phyloP scores from a whole-genome alignment of 2,329 filamentous ascomycete genomes.

The Chaetomium sp. region DNA sequence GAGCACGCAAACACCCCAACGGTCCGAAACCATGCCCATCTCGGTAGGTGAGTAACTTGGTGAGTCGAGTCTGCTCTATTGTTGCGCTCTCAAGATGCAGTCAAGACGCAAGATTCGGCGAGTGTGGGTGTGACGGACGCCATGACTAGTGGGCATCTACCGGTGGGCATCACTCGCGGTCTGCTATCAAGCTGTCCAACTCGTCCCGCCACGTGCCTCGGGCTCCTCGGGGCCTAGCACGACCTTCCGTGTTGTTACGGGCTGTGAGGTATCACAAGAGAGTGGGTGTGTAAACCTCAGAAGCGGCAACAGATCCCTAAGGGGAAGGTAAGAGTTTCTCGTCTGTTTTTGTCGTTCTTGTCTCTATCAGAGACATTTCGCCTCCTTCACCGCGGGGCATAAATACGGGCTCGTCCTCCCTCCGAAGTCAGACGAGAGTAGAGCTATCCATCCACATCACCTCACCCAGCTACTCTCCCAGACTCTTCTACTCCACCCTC shows the following conservation, averaged over 20 bases:
- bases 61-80: no score
- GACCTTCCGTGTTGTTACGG: constrained; percentile 15
- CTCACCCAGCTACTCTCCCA: no score
- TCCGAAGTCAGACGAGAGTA: no score
- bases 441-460: not conserved
- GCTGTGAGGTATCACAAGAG: not conserved
- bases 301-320: constrained; percentile 5
- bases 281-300: not conserved
- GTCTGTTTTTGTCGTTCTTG: no score
- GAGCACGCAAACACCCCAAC: constrained; percentile 12
- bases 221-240: not conserved
- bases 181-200: not conserved
- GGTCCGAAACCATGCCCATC: constrained; percentile 9
- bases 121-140: not conserved
- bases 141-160: no score
- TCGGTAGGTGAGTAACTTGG: constrained; percentile 12
- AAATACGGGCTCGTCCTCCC: constrained; percentile 13
- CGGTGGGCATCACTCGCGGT: no score
- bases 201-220: not conserved
- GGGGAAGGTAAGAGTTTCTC: constrained; percentile 15
- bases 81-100: not conserved
- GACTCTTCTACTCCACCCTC: not conserved
- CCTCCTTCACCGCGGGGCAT: constrained; percentile 1
- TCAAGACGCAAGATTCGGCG: not conserved
- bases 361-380: no score